Evolutionary conservation across 2,329 filamentous ascomycete species (phyloP).

Genomic region (Alternaria dauci): DNA sequence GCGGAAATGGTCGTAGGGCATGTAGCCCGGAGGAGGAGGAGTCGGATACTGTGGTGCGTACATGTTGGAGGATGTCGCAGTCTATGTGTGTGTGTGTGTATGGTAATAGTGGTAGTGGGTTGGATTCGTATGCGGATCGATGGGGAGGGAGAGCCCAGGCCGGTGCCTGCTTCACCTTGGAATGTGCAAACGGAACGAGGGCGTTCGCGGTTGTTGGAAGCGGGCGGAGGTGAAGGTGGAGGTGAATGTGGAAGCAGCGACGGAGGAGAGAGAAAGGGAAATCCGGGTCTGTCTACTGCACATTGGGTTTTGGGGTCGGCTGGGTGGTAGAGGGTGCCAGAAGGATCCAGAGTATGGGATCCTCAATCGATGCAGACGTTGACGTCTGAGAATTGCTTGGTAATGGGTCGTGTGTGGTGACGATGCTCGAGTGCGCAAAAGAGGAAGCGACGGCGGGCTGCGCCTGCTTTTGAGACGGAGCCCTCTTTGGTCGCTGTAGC

Average conservation of each 20-base stretch:
- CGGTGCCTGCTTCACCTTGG: slow-evolving; percentile 47
- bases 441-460: slow-evolving; percentile 30
- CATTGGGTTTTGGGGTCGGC: slow-evolving; percentile 41
- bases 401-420: slow-evolving; percentile 40
- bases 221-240: slow-evolving; percentile 31
- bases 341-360: slow-evolving; percentile 46
- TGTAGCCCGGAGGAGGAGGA: slow-evolving; percentile 49
- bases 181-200: slow-evolving; percentile 41
- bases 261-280: slow-evolving; percentile 41
- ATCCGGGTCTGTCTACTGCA: slow-evolving; percentile 45
- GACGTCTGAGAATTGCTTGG: slow-evolving; percentile 38
- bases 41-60: slow-evolving; percentile 46
- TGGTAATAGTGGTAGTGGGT: neutral
- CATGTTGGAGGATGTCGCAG: slow-evolving; percentile 31
- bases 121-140: slow-evolving; percentile 14
- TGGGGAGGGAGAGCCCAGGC: slow-evolving; percentile 35
- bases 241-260: slow-evolving; percentile 39
- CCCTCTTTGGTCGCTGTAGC: slow-evolving; percentile 16
- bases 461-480: slow-evolving; percentile 31
- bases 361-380: slow-evolving; percentile 25
- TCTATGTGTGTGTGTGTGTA: neutral
- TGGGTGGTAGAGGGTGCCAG: slow-evolving; percentile 37
- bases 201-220: slow-evolving; percentile 30
- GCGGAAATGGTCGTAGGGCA: slow-evolving; percentile 48
- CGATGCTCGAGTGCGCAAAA: slow-evolving; percentile 25